A percentile compares a stretch with the other conserved stretches of the same genome.
These are phyloP conservation scores for Stephanodiscus triporus DNA, from an alignment of 108 stramenopile species.

Conservation along the genomic window DNA sequence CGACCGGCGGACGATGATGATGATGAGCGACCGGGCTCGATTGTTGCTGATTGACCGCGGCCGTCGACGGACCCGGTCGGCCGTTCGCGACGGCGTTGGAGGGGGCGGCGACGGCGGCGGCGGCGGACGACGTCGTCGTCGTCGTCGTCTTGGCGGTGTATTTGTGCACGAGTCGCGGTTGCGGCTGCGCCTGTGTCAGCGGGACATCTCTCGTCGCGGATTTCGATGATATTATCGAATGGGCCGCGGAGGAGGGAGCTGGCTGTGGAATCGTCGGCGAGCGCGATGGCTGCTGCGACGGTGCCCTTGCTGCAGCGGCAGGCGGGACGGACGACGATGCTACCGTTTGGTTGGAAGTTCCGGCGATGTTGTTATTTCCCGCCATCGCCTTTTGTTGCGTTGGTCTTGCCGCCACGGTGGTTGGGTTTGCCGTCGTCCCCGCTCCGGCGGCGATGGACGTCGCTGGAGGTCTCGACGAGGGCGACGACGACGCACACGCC, in stretches of 20 bases:
- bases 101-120: neutral
- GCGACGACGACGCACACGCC: slow-evolving; percentile 4
- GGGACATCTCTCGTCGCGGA: neutral
- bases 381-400: neutral
- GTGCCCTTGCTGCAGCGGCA: neutral
- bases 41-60: neutral
- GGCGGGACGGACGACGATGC: neutral
- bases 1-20: neutral
- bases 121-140: neutral
- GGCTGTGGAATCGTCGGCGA: neutral
- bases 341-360: too few species aligned
- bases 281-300: neutral
- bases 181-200: neutral
- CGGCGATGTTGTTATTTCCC: too few species aligned
- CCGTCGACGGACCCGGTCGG: neutral
- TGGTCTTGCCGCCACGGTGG: neutral
- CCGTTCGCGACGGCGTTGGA: neutral
- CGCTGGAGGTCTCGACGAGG: neutral
- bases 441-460: neutral
- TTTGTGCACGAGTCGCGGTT: neutral
- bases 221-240: too few species aligned
- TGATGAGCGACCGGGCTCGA: neutral
- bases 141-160: neutral
- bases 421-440: neutral
- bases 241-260: neutral